These are phyloP conservation scores for Pecoramyces ruminantium DNA, from an alignment of 192 early-diverging fungal species.

Conservation along the genomic window DNA sequence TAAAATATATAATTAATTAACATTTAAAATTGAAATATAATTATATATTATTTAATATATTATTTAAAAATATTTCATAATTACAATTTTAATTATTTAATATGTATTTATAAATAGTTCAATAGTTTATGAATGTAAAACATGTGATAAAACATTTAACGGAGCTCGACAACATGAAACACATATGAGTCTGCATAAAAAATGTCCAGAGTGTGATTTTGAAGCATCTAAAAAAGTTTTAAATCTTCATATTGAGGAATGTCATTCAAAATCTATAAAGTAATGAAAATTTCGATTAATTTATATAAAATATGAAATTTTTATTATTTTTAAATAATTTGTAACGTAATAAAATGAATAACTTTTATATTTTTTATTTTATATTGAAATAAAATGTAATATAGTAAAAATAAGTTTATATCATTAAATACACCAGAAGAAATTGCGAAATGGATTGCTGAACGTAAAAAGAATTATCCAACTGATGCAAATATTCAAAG, in stretches of 20 bases:
- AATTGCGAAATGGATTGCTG: constrained; percentile 66
- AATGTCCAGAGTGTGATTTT: not conserved
- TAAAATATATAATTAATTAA: too few species aligned
- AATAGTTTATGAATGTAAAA: not conserved
- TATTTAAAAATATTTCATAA: too few species aligned
- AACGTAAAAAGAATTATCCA: constrained; percentile 62
- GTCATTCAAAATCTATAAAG: not conserved
- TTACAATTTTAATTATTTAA: too few species aligned
- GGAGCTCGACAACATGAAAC: not conserved
- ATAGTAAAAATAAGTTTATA: constrained; percentile 1
- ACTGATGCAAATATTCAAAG: constrained; percentile 43
- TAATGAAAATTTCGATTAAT: not conserved
- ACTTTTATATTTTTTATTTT: not conserved
- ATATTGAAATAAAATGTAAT: too few species aligned
- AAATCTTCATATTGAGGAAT: not conserved
- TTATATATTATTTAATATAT: too few species aligned
- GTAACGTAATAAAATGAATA: too few species aligned
- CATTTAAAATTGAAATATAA: too few species aligned
- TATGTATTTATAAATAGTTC: not conserved
- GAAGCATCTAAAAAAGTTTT: not conserved
- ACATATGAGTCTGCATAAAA: not conserved
- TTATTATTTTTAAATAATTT: too few species aligned
- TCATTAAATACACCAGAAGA: constrained; percentile 46
- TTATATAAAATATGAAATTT: too few species aligned
- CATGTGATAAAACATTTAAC: not conserved